Base-by-base conservation (phyloP, 805 yeast genomes). In the Lachancea meyersii region DNA sequence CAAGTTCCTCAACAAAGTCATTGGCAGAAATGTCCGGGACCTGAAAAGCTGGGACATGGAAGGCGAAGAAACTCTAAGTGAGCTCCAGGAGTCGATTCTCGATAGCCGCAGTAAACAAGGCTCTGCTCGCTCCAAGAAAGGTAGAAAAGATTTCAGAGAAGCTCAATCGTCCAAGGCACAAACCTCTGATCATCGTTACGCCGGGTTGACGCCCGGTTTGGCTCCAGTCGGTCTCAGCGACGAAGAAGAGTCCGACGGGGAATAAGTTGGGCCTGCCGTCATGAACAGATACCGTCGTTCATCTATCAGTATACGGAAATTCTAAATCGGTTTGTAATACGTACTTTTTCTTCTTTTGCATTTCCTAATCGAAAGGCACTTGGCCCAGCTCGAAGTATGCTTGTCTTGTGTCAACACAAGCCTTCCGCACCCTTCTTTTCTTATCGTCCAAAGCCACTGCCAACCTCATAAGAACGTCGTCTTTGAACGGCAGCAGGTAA, bases 121-220 rank as follows among this genome's bases (percentile, higher is more conserved):
- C 38, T 45, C 16, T 21, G 6, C 14, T 14, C 28, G 37, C 19
- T 14, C 14, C n/a, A 18, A 32, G 24, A 32, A 32, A 23, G 18
- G 18, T 14, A 32, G 24, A 20, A 32, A 20, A 32, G 68, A 50
- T 33, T 62, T 59, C 44, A 54, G 52, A 33, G 62, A 57, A 45
- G 23, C 18, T n/a, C 34, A 47, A 3, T 23, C 28, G 3, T n/a
- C 37, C 30, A 36, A 47, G 34, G 41, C 39, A 9, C 35, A 33
- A 7, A 50, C 51, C 11, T 33, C 41, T 22, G 62, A 54, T 42
- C 57, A 58, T 39, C 60, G 62, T 21, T 69, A 63, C 46, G 65
- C 85, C 31, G 91, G 93, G 21, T 69, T 85, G 43, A 85, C 94
- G 0, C 94, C 93, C 1, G 94, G 94, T 48, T 71, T 85, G 61